Evolutionary conservation across 495 filamentous ascomycete species (phyloP), one percentile per base, ranked within the genome.

Genomic region (Aspergillus biplanus): DNA sequence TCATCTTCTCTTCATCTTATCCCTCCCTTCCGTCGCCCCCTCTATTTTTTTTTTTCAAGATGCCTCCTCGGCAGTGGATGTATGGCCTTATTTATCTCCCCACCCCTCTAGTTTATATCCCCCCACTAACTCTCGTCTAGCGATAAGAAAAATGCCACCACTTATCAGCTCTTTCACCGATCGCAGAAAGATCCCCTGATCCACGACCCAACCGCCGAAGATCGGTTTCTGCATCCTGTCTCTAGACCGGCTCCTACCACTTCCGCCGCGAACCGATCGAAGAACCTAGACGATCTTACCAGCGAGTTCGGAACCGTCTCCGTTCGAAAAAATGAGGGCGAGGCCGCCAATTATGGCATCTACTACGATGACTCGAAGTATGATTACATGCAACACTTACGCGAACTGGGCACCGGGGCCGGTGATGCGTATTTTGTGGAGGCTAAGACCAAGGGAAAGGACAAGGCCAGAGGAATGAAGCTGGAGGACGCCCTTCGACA

Each of bases 361-460:
- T 97, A 90, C 84, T 90, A 80, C 69, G 87, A 90, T 62, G 95
- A 99, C 75, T 90, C 92, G 58, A 84, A 90, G 67, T 99, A 99
- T 77, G 96, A 99, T 69, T 99, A 99, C 78, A 98, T 99, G 95
- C 95, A 99, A 75, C 96, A 99, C 78, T 82, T 99, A 80, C 89
- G 92, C n/a, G 95, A 97, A 61, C 71, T 92, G 6, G 88, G 88
- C 8, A 83, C 86, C 4, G 85, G 82, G 33, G 73, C 73, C 13
- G 88, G 86, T 4, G 77, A 80, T 33, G 84, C 87, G 18, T 83
- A 90, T 52, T 97, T 95, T 65, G 83, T 98, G 16, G 91, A 96
- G 67, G 89, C 92, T 34, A 82, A 80, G 61, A 82, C 79, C 52
- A 85, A 87, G 66, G 82, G 75, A 13, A 90, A 89, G 65, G 86